Evolutionary conservation across 2,329 filamentous ascomycete species (phyloP).

Genomic region (Fusarium albosuccineum): DNA sequence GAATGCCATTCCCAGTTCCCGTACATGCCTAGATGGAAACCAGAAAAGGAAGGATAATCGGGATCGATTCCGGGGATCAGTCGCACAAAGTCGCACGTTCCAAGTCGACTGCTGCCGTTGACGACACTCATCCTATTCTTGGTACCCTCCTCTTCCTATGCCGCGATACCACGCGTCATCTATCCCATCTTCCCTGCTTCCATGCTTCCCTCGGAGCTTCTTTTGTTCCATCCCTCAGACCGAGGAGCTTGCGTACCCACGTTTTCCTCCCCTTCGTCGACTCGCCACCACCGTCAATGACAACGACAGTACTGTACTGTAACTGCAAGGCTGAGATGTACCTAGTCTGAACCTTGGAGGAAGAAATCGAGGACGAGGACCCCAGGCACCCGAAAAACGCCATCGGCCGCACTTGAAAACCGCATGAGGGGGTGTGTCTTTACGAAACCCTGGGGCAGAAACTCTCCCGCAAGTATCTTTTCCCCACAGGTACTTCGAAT

Average conservation of each 20-base stretch:
- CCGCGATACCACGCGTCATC: conserved; percentile 33
- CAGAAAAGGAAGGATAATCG: neutral
- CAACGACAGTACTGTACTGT: neutral
- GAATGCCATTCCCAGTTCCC: no score
- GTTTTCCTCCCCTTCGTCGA: conserved; percentile 13
- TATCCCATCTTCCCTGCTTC: conserved; percentile 22
- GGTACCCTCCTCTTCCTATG: conserved; percentile 4
- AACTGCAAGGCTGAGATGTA: conserved; percentile 10
- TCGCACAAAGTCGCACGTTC: conserved; percentile 2
- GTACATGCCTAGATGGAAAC: no score
- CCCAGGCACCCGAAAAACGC: neutral
- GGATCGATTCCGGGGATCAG: neutral
- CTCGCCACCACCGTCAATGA: conserved; percentile 36
- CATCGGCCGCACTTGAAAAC: conserved; percentile 6
- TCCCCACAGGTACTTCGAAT: conserved; percentile 48
- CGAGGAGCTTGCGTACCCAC: conserved; percentile 21
- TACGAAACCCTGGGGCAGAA: conserved; percentile 46
- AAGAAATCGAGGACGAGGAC: conserved; percentile 1
- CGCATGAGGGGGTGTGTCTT: conserved; percentile 40
- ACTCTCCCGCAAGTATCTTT: conserved; percentile 43
- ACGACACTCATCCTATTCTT: conserved; percentile 32
- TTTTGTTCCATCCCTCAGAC: conserved; percentile 19
- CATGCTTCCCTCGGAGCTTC: conserved; percentile 31
- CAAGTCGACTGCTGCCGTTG: conserved; percentile 9
- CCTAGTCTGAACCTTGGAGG: neutral